Evolutionary conservation across 306 rosid genomes (phyloP).

Genomic region (Rosa multiflora): DNA sequence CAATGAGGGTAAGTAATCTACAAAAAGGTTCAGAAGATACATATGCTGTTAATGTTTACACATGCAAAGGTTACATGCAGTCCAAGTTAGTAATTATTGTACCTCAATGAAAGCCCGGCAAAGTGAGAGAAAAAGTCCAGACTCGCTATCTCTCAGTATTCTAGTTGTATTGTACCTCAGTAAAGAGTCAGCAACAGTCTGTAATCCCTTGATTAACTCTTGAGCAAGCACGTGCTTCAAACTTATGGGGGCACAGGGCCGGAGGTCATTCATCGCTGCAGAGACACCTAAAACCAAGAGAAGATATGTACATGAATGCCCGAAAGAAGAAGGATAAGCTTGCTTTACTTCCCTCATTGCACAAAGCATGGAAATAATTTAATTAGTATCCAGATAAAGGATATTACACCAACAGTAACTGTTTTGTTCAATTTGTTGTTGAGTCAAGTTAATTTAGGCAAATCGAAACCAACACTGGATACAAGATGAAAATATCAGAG

Average conservation of each 20-base stretch:
- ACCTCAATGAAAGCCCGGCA: constrained; percentile 96
- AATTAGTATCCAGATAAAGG: neutral
- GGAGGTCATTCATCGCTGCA: constrained; percentile 93
- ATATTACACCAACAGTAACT: neutral
- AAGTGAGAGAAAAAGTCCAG: constrained; percentile 93
- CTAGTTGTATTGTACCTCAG: constrained; percentile 82
- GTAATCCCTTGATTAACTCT: constrained; percentile 80
- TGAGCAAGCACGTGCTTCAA: constrained; percentile 80
- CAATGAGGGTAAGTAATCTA: constrained; percentile 88
- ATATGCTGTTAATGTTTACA: constrained; percentile 12
- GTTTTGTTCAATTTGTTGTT: neutral
- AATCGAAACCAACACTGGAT: neutral
- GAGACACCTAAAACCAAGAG: constrained; percentile 79
- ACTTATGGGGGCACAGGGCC: constrained; percentile 94
- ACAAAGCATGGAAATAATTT: neutral
- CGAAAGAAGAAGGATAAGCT: neutral
- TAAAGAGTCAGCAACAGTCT: constrained; percentile 71
- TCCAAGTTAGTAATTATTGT: constrained; percentile 7
- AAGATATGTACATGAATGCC: constrained; percentile 9
- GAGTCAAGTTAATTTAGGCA: neutral
- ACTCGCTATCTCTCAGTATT: constrained; percentile 74
- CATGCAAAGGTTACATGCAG: neutral
- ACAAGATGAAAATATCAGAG: neutral
- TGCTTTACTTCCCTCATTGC: neutral
- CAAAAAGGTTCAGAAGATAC: constrained; percentile 19